These are phyloP conservation scores for Xylariaceae sp. DNA, from an alignment of 2,329 filamentous ascomycete species.

Conservation along the genomic window DNA sequence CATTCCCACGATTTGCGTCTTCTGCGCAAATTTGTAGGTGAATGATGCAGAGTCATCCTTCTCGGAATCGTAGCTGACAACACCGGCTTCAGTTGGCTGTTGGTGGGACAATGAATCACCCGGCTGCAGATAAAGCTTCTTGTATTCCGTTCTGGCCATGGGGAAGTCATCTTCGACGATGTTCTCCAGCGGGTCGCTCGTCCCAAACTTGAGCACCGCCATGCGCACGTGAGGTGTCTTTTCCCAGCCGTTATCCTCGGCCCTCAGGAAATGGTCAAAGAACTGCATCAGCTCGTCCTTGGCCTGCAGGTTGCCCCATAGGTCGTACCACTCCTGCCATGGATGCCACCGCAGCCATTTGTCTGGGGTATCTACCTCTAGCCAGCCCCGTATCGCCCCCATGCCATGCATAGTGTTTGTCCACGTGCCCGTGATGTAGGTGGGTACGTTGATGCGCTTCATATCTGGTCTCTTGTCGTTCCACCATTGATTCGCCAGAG, in stretches of 20 bases:
- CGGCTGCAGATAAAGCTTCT: constrained; percentile 14
- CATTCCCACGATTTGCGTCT: constrained; percentile 35
- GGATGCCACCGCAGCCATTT: constrained; percentile 1
- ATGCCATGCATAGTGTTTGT: constrained; percentile 12
- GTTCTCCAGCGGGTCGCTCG: constrained; percentile 17
- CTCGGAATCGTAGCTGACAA: constrained; percentile 21
- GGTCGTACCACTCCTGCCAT: constrained; percentile 39
- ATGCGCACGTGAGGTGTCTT: constrained; percentile 37
- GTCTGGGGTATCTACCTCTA: constrained; percentile 23
- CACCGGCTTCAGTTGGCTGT: not conserved
- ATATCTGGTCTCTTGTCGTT: constrained; percentile 14
- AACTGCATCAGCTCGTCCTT: constrained; percentile 32
- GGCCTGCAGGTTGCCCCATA: constrained; percentile 30
- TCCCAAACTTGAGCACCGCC: constrained; percentile 31
- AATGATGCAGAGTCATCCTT: constrained; percentile 21
- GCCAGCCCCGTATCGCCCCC: constrained; percentile 25
- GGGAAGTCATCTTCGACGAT: constrained; percentile 8
- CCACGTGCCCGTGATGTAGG: constrained; percentile 12
- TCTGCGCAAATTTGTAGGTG: constrained; percentile 31
- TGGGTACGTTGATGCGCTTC: constrained; percentile 10
- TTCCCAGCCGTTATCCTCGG: constrained; percentile 38
- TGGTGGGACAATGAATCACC: not conserved
- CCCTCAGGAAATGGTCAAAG: constrained; percentile 40
- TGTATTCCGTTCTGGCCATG: constrained; percentile 9
- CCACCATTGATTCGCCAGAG: constrained; percentile 12